Evolutionary conservation across 2,329 filamentous ascomycete genomes (phyloP), one percentile per base, ranked within the genome.

Genomic region (Penicillium thymicola): DNA sequence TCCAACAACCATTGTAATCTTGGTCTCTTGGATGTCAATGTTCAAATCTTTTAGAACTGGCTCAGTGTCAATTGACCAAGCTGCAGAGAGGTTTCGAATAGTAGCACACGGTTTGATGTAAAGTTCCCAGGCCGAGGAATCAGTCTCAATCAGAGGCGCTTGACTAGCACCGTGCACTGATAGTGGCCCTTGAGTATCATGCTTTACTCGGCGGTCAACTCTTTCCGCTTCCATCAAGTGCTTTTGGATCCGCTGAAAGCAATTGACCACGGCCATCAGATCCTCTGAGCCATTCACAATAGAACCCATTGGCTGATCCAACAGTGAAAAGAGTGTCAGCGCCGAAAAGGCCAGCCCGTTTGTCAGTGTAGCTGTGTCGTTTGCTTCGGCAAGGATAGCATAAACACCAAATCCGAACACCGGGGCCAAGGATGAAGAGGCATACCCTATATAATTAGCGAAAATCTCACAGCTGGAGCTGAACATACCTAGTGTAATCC

Each of bases 221-320:
- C 58, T 51, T 42, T 64, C 61, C 1, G n/a, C 46, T 28, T 58
- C 59, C 8, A 56, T 40, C 9, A 62, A 30, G 27, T 65, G 60
- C 18, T 60, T 61, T 37, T 65, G 63, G n/a, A 65, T 61, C 32
- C 63, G 42, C 41, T 64, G 61, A 30, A 64, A 62, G 32, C 61
- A 64, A 16, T 65, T 64, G 14, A 59, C 53, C 25, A 64, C 54
- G 7, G 59, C 46, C 50, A 61, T 58, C 2, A 61, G 30, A 21
- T 65, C 59, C 18, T 64, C 59, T 7, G 55, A 43, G 13, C 55
- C 63, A 47, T 61, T 37, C 1, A 61, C 58, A 37, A 64, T 47
- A 6, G 58, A 50, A 5, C 55, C 42, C 41, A 65, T 52, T 7
- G 61, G 61, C n/a, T 55, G 38, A 51, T 65, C 63, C 13, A 65